Evolutionary conservation across 2,329 filamentous ascomycete species (phyloP), one percentile per base, ranked within the genome.

Genomic region (Colletotrichum noveboracense): DNA sequence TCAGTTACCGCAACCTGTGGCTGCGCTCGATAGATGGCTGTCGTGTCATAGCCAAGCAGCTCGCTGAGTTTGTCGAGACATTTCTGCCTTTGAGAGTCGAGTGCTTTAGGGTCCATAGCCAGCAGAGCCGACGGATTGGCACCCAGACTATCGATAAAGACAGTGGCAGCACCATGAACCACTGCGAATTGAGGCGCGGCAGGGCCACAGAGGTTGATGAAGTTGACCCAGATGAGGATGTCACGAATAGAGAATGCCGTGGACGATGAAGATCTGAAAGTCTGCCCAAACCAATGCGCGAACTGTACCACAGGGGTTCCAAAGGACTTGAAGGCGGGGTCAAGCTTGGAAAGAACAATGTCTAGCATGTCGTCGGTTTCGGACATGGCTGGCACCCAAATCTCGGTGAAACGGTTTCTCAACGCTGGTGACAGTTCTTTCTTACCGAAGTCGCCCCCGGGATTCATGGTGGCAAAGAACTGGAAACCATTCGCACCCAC

Each of bases 401-500:
- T 98, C 84, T 99, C 97, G 0, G 97, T 99, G 83, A 99, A 98
- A 76, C 97, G 94, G 83, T 99, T 99, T 61, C 97, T 91, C 75
- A 99, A 87, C 16, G 97, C 97, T 5, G 97, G 97, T 1, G 97
- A 99, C 14, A 99, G 90, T 83, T 99, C 97, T 79, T 96, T 95
- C 86, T 99, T 99, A 78, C 97, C 97, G 83, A 98, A 99, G 82
- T 99, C 97, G 61, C 97, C 97, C 66, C 97, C 97, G 10, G 97
- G 97, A 79, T 99, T 99, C 97, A 99, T 99, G 0, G 97, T 99
- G 5, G 97, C 96, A 75, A 99, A 91, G 84, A 99, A 98, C 81
- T 99, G 96, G 84, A 98, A 99, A 0, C 94, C 95, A 55, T 94
- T 89, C 13, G 89, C 85, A 7, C 94, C 97, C 52, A 91, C 90